These are phyloP conservation scores for Phytophthora colocasiae DNA, from an alignment of 352 stramenopile genomes.

Conservation along the genomic window DNA sequence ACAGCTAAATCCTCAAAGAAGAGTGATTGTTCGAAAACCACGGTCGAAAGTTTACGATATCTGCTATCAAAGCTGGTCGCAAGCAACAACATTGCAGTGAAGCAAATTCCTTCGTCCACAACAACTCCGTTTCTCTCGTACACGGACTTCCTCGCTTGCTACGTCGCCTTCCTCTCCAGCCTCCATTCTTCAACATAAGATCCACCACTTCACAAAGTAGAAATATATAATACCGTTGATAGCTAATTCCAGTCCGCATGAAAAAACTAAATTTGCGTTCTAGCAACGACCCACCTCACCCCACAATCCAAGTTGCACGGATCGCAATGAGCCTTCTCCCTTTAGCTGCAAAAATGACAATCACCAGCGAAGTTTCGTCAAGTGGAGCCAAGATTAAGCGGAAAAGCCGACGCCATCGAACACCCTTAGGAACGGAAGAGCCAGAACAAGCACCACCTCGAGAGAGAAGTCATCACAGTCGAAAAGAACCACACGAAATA, in stretches of 20 bases:
- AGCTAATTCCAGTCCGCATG: background rate
- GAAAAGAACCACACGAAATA: slow-evolving; percentile 10
- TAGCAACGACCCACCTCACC: background rate
- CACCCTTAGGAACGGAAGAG: slow-evolving; percentile 6
- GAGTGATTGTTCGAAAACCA: background rate
- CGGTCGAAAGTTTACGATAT: slow-evolving; percentile 43
- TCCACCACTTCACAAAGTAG: slow-evolving; percentile 1
- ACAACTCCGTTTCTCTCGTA: slow-evolving; percentile 60
- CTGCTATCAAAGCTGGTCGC: slow-evolving; percentile 54
- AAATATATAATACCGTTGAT: slow-evolving; percentile 28
- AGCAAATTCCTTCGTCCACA: slow-evolving; percentile 33
- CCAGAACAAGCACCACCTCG: slow-evolving; percentile 9
- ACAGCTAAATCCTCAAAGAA: background rate
- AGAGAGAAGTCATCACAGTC: slow-evolving; percentile 4
- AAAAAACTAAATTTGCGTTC: slow-evolving; percentile 11
- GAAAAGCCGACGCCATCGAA: slow-evolving; percentile 33
- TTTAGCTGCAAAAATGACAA: slow-evolving; percentile 4
- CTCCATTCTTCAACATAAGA: slow-evolving; percentile 29
- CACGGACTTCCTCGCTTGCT: slow-evolving; percentile 73
- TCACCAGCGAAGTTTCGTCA: slow-evolving; percentile 6
- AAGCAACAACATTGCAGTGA: slow-evolving; percentile 37
- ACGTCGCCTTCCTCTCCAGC: slow-evolving; percentile 53
- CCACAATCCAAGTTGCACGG: slow-evolving; percentile 10
- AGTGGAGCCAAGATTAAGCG: slow-evolving; percentile 20
- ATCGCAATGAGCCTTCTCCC: slow-evolving; percentile 29